A percentile compares a stretch with the other conserved stretches of the same genome.
phyloP scores from a whole-genome alignment of 176 grass and related monocot species.

The Ensete glaucum region DNA sequence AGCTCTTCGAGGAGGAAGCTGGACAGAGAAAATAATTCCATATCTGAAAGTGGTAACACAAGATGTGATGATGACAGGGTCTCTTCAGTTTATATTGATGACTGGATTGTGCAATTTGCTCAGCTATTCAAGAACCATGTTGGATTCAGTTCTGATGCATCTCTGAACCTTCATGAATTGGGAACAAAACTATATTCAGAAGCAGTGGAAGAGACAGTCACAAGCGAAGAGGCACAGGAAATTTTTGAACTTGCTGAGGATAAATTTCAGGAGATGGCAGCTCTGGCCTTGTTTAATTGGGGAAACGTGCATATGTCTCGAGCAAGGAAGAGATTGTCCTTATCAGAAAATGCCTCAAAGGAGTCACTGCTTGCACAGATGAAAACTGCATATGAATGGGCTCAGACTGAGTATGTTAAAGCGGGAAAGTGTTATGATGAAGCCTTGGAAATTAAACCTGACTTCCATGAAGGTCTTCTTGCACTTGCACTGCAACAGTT shows the following conservation, averaged over 20 bases:
- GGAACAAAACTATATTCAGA: conserved; percentile 64
- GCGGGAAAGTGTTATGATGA: conserved; percentile 73
- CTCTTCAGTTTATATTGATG: conserved; percentile 30
- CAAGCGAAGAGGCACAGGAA: conserved; percentile 81
- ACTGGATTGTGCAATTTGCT: conserved; percentile 83
- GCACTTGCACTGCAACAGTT: conserved; percentile 75
- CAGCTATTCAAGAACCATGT: conserved; percentile 73
- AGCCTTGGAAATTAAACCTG: conserved; percentile 59
- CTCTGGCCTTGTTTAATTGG: conserved; percentile 75
- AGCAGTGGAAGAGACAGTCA: conserved; percentile 85
- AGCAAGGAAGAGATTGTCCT: conserved; percentile 51
- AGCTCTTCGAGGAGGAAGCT: conserved; percentile 18
- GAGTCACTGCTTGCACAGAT: conserved; percentile 42
- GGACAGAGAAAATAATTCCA: conserved; percentile 31
- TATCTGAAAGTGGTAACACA: conserved; percentile 31
- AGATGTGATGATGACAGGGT: conserved; percentile 24
- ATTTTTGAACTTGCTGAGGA: conserved; percentile 68
- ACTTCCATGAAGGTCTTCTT: conserved; percentile 74
- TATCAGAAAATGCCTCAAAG: conserved; percentile 49
- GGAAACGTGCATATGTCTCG: conserved; percentile 83
- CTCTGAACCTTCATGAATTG: conserved; percentile 61
- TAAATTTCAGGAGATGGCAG: conserved; percentile 87
- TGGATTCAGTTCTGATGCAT: conserved; percentile 72
- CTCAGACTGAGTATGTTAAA: conserved; percentile 57
- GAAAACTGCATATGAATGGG: conserved; percentile 64